Evolutionary conservation across 345 rosid species (phyloP), one percentile per base, ranked within the genome.

Genomic region (Cardamine chenopodiifolia): DNA sequence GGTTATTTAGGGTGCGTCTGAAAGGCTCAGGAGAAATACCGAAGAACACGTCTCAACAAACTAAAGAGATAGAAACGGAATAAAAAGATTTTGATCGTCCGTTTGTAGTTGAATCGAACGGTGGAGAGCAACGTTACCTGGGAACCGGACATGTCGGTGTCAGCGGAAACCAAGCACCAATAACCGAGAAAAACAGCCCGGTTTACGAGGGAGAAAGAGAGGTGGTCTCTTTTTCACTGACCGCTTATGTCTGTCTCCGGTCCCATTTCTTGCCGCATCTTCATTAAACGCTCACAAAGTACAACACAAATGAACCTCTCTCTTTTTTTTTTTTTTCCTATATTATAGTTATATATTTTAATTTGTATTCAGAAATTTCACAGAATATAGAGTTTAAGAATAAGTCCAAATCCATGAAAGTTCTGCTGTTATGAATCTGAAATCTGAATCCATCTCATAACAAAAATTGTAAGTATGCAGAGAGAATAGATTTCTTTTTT

Each of bases 81-180:
- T 47, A 6, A n/a, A 6, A 39, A 55, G 72, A 84, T 82, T 79
- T 53, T 39, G 8, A 55, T 71, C 87, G 85, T 84, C 58, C 79
- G 31, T 44, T 28, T 2, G 0, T 5, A 5, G 18, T 3, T 4
- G 29, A 22, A 84, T 84, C 79, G 56, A 37, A 82, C 81, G 82
- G 78, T 19, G 32, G 12, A 61, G 20, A 69, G 4, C 0, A 11
- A 23, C 39, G 62, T 65, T 63, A 72, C 80, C 82, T 62, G 60
- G 72, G 68, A 79, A 80, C 83, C 79, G 82, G 83, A 82, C 85
- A 62, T 79, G 87, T 84, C 83, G 77, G 81, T 80, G 87, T 84
- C 87, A 84, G 87, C 83, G 85, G 83, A 77, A 82, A 78, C 85
- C 60, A 67, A 73, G 87, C 85, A 73, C 53, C 85, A 78, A 56